Evolutionary conservation across 2,329 filamentous ascomycete genomes (phyloP), one percentile per base, ranked within the genome.

Genomic region (Xylaria digitata): DNA sequence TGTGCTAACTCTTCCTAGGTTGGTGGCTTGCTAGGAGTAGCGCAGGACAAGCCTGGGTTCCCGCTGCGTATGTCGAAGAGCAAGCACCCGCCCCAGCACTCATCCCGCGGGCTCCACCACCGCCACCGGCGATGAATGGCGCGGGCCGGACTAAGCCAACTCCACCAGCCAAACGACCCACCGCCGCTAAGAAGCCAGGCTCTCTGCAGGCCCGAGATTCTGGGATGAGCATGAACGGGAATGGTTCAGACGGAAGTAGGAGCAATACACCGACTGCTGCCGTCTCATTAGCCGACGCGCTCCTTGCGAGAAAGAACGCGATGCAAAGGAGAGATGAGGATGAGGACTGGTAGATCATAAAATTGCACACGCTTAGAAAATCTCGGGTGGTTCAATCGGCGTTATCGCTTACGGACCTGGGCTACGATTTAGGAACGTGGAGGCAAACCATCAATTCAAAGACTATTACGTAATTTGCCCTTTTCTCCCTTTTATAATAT

Each of bases 41-140:
- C 6, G 73, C 73, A 4, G 87, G 88, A n/a, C 93, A 96, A 80
- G 96, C 94, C 58, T 99, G 96, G 96, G 89, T 96, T 2, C 96
- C 96, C 0, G 92, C 94, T 21, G 93, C 95, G 21, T 99, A 99
- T 75, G 90, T 99, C 8, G 92, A 98, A 80, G 94, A 97, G 80
- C 87, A 92, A 77, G 86, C 85, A 26, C 82, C 87, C n/a, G 82
- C 85, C 13, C 86, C 89, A 9, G 87, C 88, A 26, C 86, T 89
- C 3, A 86, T 88, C 6, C 86, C 89, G 3, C 83, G 86, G 23
- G 86, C 88, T 6, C 90, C 92, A 15, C 90, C 90, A 9, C 88
- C 91, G 1, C 88, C 90, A 0, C 86, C 89, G 2, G 78, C 78
- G 3, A 79, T 80, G 48, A 82, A 82, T 64, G 82, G 81, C 42